These are phyloP conservation scores for Ogataea pini DNA, from an alignment of 805 yeast species.

Conservation along the genomic window DNA sequence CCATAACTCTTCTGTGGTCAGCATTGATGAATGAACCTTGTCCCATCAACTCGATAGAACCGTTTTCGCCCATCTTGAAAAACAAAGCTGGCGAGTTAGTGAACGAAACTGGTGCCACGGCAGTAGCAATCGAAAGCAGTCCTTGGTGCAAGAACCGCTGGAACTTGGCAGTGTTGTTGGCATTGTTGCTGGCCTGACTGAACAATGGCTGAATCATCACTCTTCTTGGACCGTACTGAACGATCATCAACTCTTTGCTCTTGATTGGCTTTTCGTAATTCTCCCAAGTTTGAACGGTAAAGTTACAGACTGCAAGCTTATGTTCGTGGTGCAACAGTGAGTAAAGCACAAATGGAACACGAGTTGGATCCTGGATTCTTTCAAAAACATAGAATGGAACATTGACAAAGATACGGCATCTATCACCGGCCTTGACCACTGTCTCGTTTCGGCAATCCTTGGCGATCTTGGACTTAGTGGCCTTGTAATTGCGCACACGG, in stretches of 20 bases:
- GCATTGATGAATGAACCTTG: conserved; percentile 87
- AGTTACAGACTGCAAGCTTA: conserved; percentile 78
- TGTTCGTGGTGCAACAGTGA: conserved; percentile 85
- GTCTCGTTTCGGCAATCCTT: conserved; percentile 57
- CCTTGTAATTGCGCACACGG: conserved; percentile 73
- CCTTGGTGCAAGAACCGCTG: conserved; percentile 85
- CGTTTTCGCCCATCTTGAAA: conserved; percentile 58
- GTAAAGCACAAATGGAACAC: conserved; percentile 61
- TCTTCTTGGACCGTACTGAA: conserved; percentile 93
- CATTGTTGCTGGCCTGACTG: conserved; percentile 72
- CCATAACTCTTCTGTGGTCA: conserved; percentile 80
- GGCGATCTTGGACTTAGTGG: conserved; percentile 65
- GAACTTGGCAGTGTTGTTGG: conserved; percentile 84
- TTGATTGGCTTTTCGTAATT: conserved; percentile 84
- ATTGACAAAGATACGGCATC: conserved; percentile 57
- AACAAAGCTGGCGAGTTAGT: conserved; percentile 83
- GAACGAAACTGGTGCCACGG: conserved; percentile 84
- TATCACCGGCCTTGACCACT: conserved; percentile 62
- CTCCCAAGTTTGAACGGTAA: conserved; percentile 85
- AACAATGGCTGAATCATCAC: conserved; percentile 79
- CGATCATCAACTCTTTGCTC: conserved; percentile 76
- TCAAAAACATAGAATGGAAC: conserved; percentile 52
- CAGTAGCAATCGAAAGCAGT: conserved; percentile 72
- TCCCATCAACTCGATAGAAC: conserved; percentile 69
- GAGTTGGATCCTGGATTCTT: conserved; percentile 43